Evolutionary conservation across 2,329 filamentous ascomycete species (phyloP), one percentile per base, ranked within the genome.

Genomic region (Gremmenia infestans): DNA sequence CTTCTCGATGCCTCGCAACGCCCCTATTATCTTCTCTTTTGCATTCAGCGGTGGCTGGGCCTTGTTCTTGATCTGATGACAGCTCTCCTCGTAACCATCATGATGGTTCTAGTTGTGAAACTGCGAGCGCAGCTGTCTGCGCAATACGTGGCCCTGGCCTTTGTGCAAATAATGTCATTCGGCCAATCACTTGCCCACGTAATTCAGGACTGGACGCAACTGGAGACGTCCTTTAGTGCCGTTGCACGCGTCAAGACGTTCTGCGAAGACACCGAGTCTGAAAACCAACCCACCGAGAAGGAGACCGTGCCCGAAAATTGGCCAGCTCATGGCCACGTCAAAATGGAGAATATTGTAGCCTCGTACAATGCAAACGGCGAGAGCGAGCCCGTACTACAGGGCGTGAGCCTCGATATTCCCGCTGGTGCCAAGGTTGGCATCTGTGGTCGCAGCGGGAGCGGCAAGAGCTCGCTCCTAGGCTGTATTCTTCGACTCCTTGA

Each of bases 401-500:
- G 49, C 32, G 32, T 59, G 25, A 53, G 28, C 28, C 17, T 56
- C 8, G 39, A 25, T 15, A 56, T 59, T 12, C 25, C 11, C 8
- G 50, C 57, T 0, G 79, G 78, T 0, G 73, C 80, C 58, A 77
- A 76, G 53, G 67, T 79, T 5, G 73, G 76, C 2, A 70, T 82
- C 7, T 80, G 77, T 40, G 80, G 81, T 1, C 52, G 52, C 15
- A 51, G 4, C 72, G 48, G 46, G 17, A 73, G 72, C 35, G 48
- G 74, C 1, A 75, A 75, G 51, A 81, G 3, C 72, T 82, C 36
- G 11, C 36, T 50, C 15, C 32, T 50, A 15, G 28, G 17, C 11
- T 15, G 35, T 8, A 14, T 50, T n/a, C 19, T 50, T 35, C 48
- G 48, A 52, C 89, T 91, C 0, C 77, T 97, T 3, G 93, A 97